Evolutionary conservation across 139 green algal genomes (phyloP).

Genomic region (Haematococcus lacustris): DNA sequence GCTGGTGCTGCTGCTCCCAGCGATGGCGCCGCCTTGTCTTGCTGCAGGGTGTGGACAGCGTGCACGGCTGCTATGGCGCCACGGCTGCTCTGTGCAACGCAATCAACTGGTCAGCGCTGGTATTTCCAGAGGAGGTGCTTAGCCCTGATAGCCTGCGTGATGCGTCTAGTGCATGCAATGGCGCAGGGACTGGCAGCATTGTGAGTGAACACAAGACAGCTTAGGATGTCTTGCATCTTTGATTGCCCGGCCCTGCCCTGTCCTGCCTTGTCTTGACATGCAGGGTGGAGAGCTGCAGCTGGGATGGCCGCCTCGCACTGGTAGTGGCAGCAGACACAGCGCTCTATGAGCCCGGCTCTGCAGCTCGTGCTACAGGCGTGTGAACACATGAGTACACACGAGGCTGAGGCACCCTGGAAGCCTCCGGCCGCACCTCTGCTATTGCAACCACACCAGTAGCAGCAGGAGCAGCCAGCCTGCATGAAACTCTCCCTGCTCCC

Average conservation of each 20-base stretch:
- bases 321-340: constrained; percentile 76
- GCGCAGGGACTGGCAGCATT: too few relatives aligned
- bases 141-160: too few relatives aligned
- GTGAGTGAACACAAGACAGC: too few relatives aligned
- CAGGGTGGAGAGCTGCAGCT: constrained; percentile 34
- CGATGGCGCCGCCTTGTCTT: too few relatives aligned
- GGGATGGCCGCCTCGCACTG: constrained; percentile 75
- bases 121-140: too few relatives aligned
- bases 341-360: constrained; percentile 42
- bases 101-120: constrained; percentile 60
- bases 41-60: constrained; percentile 60
- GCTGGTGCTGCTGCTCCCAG: too few relatives aligned
- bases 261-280: too few relatives aligned
- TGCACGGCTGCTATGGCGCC: constrained; percentile 82
- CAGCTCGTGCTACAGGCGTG: constrained; percentile 41
- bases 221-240: too few relatives aligned
- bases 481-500: not conserved
- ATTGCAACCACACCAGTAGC: too few relatives aligned
- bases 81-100: constrained; percentile 75
- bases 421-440: not conserved
- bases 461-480: too few relatives aligned
- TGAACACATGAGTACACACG: constrained; percentile 6
- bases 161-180: too few relatives aligned
- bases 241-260: too few relatives aligned
- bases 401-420: constrained; percentile 10